Evolutionary conservation across 805 yeast genomes (phyloP).

Genomic region (Phaffomyces thermotolerans): DNA sequence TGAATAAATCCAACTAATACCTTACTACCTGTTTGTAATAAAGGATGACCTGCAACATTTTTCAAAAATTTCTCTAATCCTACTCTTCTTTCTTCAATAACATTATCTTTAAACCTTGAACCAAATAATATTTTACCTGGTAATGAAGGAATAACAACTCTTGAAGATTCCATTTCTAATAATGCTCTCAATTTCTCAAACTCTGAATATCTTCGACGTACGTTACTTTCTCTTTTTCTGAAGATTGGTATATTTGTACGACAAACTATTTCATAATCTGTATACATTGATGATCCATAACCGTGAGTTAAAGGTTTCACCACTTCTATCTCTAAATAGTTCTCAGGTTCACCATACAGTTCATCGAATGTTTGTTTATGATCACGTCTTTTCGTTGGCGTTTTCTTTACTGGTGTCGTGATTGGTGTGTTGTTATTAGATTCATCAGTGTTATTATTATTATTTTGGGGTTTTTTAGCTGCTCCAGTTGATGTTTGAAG

Average conservation of each 20-base stretch:
- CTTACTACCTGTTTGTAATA: constrained; percentile 80
- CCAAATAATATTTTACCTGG: constrained; percentile 77
- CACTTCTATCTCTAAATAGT: constrained; percentile 87
- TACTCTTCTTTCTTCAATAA: constrained; percentile 73
- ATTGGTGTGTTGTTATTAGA: background rate
- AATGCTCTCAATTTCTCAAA: constrained; percentile 75
- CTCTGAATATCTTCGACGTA: constrained; percentile 84
- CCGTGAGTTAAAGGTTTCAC: constrained; percentile 72
- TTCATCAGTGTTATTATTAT: background rate
- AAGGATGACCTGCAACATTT: constrained; percentile 87
- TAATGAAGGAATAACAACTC: constrained; percentile 77
- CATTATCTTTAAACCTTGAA: constrained; percentile 72
- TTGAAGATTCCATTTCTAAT: constrained; percentile 65
- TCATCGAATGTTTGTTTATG: constrained; percentile 66
- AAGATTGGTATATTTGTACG: constrained; percentile 90
- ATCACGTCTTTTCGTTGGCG: constrained; percentile 20
- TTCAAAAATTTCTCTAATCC: constrained; percentile 78
- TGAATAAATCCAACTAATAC: constrained; percentile 79
- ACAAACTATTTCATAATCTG: constrained; percentile 88
- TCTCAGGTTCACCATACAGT: constrained; percentile 90
- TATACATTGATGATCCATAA: constrained; percentile 60
- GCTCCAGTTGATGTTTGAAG: background rate
- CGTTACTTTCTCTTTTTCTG: constrained; percentile 51
- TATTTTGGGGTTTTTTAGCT: background rate
- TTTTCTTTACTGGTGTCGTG: constrained; percentile 11